Base-by-base conservation (phyloP, 495 filamentous ascomycete genomes). In the Tuber magnatum region DNA sequence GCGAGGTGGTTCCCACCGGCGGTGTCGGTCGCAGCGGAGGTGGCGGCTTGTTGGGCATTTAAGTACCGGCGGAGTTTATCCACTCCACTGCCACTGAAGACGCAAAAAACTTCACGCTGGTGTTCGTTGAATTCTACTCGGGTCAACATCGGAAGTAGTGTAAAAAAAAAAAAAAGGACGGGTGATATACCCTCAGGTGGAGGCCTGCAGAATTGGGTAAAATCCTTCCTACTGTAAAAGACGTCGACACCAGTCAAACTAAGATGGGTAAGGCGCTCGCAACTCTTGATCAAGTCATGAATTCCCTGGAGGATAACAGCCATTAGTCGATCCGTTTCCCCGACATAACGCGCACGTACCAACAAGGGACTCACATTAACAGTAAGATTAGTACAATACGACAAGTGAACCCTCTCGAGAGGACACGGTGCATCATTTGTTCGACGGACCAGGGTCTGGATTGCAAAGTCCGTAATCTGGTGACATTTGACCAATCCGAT, bases 401-500 rank as follows among this genome's bases (percentile, higher is more conserved):
- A 97, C 40, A 99, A 87, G 87, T 99, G 96, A 16, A 99, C 95
- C 73, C 96, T 86, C 84, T 99, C 96, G 71, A 99, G 84, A 78
- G 88, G 88, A 69, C 83, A 85, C 39, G 69, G 77, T 24, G 78
- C 76, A 73, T 85, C 85, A 73, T 86, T 83, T 41, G 82, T 72
- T 38, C 76, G 76, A 72, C 68, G 80, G 84, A 71, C 83, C 80
- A 99, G 86, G 14, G 93, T 93, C 72, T 90, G 85, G 71, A 99
- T 95, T 20, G 78, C 80, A 68, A 86, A 86, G 78, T 99, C 92
- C 2, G 96, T 97, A 77, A 99, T 97, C 69, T 86, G 87, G 48
- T 89, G 87, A 78, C 96, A 99, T 83, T 99, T 99, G 28, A 99
- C 96, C 71, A 99, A 84, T 0, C 96, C 96, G 69, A 99, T 97